Evolutionary conservation across 345 rosid species (phyloP).

Genomic region (Eucalyptus sp.): DNA sequence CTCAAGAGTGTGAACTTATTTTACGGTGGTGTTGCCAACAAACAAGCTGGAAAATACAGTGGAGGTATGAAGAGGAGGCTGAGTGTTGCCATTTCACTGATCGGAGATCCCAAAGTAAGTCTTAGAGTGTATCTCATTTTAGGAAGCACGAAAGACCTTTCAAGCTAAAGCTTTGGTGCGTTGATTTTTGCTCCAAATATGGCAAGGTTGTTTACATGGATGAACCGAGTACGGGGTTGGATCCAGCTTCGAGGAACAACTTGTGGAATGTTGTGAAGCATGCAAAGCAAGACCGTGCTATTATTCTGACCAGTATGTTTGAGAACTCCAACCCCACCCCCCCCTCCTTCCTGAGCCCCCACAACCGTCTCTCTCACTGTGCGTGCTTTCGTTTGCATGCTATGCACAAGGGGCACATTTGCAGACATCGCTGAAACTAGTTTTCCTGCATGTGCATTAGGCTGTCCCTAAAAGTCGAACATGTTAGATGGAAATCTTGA

Average conservation of each 20-base stretch:
- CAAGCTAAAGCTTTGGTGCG: neutral
- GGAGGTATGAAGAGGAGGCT: constrained; percentile 99
- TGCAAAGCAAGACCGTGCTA: constrained; percentile 69
- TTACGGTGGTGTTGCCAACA: constrained; percentile 81
- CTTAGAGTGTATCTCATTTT: neutral
- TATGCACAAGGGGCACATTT: neutral
- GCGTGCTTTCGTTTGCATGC: neutral
- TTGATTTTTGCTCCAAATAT: neutral
- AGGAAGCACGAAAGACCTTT: neutral
- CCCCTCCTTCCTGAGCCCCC: neutral
- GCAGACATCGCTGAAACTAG: neutral
- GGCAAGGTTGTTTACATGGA: constrained; percentile 93
- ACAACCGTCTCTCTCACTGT: neutral
- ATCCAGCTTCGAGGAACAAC: constrained; percentile 89
- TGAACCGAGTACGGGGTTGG: constrained; percentile 97
- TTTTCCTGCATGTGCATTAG: neutral
- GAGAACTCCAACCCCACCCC: neutral
- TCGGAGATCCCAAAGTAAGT: constrained; percentile 82
- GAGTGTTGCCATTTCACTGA: constrained; percentile 90
- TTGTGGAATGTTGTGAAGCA: constrained; percentile 83
- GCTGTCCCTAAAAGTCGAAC: neutral
- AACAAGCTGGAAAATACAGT: constrained; percentile 81
- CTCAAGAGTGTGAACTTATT: constrained; percentile 66
- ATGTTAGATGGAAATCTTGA: neutral
- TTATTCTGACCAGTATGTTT: constrained; percentile 70